Base-by-base conservation (phyloP, 2,329 filamentous ascomycete genomes). In the Epichloe gansuensis region DNA sequence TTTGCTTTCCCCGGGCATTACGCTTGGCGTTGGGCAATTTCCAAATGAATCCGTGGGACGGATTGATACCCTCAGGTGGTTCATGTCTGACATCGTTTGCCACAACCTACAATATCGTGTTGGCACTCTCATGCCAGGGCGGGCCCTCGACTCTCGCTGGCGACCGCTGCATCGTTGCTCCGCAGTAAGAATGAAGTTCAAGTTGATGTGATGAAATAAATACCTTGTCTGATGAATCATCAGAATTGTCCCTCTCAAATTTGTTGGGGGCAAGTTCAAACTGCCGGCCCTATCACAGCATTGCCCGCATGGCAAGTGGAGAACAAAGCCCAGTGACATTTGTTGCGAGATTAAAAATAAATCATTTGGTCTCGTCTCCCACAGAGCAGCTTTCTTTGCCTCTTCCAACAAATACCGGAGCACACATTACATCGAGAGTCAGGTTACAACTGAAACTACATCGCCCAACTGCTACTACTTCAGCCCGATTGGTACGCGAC, bases 401-500 rank as follows among this genome's bases (percentile, higher is more conserved):
- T 23, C 28, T 38, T 23, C 12, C 8, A 21, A 49, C 47, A 23
- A 25, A 23, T 49, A 11, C 28, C 28, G 8, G 8, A 9, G 28
- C 28, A 31, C 28, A 17, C 17, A 23, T 47, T 28, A 21, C 8
- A 13, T 28, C n/a, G 31, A 34, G 23, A 35, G 17, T 17, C 31
- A 31, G 28, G 28, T 31, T 11, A 31, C 28, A 31, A 31, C 1
- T 31, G 8, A 11, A 11, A 4, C 1, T 9, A 11, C 28, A 4
- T 31, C 28, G 28, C 44, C 44, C 7, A 31, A 35, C 5, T 23
- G 13, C 31, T n/a, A 34, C 41, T 8, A 38, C 31, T 21, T 15
- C 25, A 50, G 45, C 42, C 31, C 45, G 21, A 46, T 51, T 47
- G 57, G 57, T 58, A 58, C 57, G 57, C 57, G 42, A 46, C 11